Base-by-base conservation (phyloP, 2,329 filamentous ascomycete species). In the Trichophyton schoenleinii region DNA sequence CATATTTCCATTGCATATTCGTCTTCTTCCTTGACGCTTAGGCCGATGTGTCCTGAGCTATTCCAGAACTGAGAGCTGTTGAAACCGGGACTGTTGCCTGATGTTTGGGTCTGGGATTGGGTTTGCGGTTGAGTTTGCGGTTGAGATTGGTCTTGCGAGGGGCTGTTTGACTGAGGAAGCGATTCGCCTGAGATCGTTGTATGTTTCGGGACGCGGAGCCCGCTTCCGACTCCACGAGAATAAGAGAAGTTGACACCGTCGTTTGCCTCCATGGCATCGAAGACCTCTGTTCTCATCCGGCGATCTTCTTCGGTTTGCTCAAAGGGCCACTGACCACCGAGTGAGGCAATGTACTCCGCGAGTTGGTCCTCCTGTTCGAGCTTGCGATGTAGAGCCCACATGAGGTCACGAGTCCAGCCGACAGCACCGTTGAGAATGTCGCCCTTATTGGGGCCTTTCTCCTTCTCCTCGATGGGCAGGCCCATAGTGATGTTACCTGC, bases 381-480 rank as follows among this genome's bases (percentile, higher is more conserved):
- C 76, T 95, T 95, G 70, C 89, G 81, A 70, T 96, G 86, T 63
- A 96, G 79, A 78, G 95, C 87, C 94, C 94, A 97, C 90, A 97
- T 96, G 59, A 99, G 80, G 76, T 99, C 94, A 65, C 92, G 85
- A 64, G 90, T 96, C 94, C 94, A 99, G 75, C 90, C 91, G 60
- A 97, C 94, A 38, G 92, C 89, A 34, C 94, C 92, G 70, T 97
- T 97, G 68, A 99, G 86, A 63, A 99, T 97, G 69, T 99, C 94
- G 57, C 94, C 94, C 77, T 99, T 99, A 80, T 97, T 97, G 4
- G 94, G 94, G 0, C 94, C 94, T 72, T 97, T 97, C 77, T 99
- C 94, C 73, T 97, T 97, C 67, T 97, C 94, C 69, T 99, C 94
- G 41, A 95, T 83, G 0, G 94, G 92, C 34, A 97, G 81, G 13